phyloP scores from a whole-genome alignment of 2,329 filamentous ascomycete species.

The Botrytis sinoallii region DNA sequence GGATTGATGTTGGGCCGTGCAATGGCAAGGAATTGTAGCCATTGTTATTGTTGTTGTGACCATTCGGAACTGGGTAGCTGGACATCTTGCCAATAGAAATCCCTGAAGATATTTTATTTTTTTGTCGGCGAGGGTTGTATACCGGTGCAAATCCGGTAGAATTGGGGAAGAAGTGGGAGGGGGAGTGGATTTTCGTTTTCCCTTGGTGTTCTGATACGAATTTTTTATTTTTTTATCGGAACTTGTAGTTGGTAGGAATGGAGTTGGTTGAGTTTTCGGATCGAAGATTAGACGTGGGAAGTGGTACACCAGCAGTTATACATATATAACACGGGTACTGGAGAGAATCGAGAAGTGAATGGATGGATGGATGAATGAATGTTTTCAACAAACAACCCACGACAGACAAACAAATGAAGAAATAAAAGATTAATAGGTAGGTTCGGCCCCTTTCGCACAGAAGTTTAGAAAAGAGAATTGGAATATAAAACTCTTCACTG shows the following conservation, averaged over 20 bases:
- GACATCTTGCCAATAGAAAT: slow-evolving; percentile 19
- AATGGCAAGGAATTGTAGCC: slow-evolving; percentile 12
- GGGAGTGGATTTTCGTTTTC: neutral
- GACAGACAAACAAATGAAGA: neutral
- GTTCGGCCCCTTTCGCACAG: neutral
- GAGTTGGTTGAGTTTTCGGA: neutral
- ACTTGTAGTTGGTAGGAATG: neutral
- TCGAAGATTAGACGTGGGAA: slow-evolving; percentile 1
- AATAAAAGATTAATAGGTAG: neutral
- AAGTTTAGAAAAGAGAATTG: neutral
- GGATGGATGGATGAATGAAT: neutral
- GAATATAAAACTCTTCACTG: neutral
- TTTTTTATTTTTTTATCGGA: neutral
- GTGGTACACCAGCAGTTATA: neutral
- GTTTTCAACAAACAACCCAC: neutral
- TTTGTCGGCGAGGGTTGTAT: slow-evolving; percentile 6
- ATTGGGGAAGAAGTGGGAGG: neutral
- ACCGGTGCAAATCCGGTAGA: slow-evolving; percentile 19
- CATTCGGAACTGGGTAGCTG: slow-evolving; percentile 16
- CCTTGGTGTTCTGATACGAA: neutral
- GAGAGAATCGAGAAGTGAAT: neutral
- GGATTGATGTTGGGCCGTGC: slow-evolving; percentile 18
- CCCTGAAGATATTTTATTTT: neutral
- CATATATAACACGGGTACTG: neutral
- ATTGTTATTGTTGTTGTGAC: slow-evolving; percentile 16